phyloP scores from a whole-genome alignment of 805 yeast genomes.

The Candida koratica region DNA sequence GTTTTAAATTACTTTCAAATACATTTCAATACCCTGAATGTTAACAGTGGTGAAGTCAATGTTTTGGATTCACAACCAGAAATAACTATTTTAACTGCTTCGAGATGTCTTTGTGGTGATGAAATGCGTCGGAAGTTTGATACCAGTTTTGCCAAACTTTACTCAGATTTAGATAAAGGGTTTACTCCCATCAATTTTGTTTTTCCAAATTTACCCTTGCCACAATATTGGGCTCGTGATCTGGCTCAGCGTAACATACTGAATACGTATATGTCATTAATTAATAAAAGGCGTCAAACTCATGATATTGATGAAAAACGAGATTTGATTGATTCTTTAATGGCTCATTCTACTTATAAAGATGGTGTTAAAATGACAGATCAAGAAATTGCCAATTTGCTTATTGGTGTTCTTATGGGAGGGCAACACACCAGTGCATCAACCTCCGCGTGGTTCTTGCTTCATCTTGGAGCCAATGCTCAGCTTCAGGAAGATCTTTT shows the following conservation, averaged over 20 bases:
- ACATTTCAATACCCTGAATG: conserved; percentile 46
- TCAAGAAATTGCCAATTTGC: conserved; percentile 85
- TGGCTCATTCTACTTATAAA: conserved; percentile 80
- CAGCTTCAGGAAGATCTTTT: conserved; percentile 78
- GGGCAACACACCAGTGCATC: conserved; percentile 98
- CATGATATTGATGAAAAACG: conserved; percentile 74
- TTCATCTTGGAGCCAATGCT: conserved; percentile 86
- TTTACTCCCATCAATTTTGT: conserved; percentile 95
- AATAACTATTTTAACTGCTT: conserved; percentile 93
- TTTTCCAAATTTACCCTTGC: conserved; percentile 89
- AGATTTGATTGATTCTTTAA: conserved; percentile 84
- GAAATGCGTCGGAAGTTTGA: conserved; percentile 84
- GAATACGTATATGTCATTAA: conserved; percentile 73
- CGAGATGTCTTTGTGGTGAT: conserved; percentile 85
- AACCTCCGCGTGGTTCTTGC: conserved; percentile 90
- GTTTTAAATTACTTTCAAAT: conserved; percentile 58
- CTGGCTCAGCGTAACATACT: conserved; percentile 81
- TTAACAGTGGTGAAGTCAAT: conserved; percentile 47
- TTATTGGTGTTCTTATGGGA: conserved; percentile 95
- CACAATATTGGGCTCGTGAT: conserved; percentile 81
- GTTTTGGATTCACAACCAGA: conserved; percentile 89
- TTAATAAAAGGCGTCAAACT: conserved; percentile 64
- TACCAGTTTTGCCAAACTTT: conserved; percentile 77
- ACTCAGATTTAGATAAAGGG: conserved; percentile 91
- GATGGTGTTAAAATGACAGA: conserved; percentile 95